Conservation (phyloP, 148 eudicot genomes). For the Euryodendron excelsum region DNA sequence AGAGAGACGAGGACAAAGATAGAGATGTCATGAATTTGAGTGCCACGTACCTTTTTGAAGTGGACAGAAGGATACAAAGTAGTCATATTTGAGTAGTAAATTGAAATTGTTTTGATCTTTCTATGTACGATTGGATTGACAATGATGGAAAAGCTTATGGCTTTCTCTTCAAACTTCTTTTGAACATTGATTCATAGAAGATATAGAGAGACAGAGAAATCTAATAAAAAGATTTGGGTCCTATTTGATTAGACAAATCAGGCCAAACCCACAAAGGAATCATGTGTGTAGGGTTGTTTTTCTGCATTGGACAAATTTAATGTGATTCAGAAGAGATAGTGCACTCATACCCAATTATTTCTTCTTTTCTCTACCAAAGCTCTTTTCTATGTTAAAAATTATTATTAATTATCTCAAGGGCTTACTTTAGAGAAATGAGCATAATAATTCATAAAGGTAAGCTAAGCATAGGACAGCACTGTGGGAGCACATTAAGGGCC, state of each 20-base stretch:
- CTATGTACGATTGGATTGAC: not conserved
- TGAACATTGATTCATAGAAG: not conserved
- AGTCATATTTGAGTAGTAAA: not conserved
- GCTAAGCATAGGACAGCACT: not conserved
- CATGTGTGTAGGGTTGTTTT: not conserved
- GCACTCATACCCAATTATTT: conserved; percentile 1
- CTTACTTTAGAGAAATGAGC: not conserved
- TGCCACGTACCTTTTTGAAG: not conserved
- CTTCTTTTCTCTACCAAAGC: not conserved
- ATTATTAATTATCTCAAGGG: not conserved
- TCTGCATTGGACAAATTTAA: not conserved
- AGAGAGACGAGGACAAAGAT: not conserved
- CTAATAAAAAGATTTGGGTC: conserved; percentile 1
- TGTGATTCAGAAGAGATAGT: not conserved
- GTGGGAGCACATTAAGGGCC: not conserved
- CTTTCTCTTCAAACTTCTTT: conserved; percentile 9
- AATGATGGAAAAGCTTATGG: not conserved
- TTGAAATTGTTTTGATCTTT: not conserved
- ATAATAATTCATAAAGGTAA: not conserved
- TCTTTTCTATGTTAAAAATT: not conserved
- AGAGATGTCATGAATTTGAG: not conserved
- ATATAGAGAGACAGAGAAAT: conserved; percentile 10
- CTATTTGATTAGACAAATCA: conserved; percentile 15
- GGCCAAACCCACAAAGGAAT: conserved; percentile 13
- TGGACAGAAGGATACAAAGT: not conserved